Base-by-base conservation (phyloP, 2,329 filamentous ascomycete genomes). In the Colletotrichum falcatum region DNA sequence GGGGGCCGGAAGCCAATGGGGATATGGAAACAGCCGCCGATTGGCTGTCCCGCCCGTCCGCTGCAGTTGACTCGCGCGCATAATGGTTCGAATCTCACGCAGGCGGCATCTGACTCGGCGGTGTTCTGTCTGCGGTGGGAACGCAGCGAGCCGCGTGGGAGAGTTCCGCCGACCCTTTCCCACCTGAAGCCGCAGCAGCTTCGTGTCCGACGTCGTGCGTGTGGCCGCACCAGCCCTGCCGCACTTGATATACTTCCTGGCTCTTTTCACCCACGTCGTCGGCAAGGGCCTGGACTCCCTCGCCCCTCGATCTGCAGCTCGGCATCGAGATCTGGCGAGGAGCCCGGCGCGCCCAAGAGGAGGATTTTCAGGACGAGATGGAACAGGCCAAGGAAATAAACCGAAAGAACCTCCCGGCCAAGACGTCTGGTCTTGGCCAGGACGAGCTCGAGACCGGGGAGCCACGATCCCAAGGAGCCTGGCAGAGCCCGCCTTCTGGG, bases 341-440 rank as follows among this genome's bases (percentile, higher is more conserved):
- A 76, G 46, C 80, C 74, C 14, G 83, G 58, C 63, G 74, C 68
- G 5, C 80, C 79, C 26, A 82, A 49, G 14, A 83, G 73, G 71
- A 82, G 63, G 20, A 81, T 74, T 71, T 75, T 80, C 18, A 83
- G 62, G 65, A 79, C 76, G 33, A 68, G 72, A 74, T 79, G 76
- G 20, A 83, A 81, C 35, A 79, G 69, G 9, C 77, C 80, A 71
- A 81, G 37, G 64, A 83, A 83, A 66, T 68, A 75, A 20, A 80
- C 70, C 39, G 79, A 77, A 30, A 82, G 65, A 39, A 63, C 74
- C 76, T 79, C 76, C 7, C 65, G 62, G 59, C 72, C 66, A 28
- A 58, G 61, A 71, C 64, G 58, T 63, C 61, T 55, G 35, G 66
- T 75, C 11, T 76, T 65, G 16, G 30, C 58, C 2, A 75, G 75